Conservation (phyloP, 1,139 yeast species). For the Yamadazyma diospyri region DNA sequence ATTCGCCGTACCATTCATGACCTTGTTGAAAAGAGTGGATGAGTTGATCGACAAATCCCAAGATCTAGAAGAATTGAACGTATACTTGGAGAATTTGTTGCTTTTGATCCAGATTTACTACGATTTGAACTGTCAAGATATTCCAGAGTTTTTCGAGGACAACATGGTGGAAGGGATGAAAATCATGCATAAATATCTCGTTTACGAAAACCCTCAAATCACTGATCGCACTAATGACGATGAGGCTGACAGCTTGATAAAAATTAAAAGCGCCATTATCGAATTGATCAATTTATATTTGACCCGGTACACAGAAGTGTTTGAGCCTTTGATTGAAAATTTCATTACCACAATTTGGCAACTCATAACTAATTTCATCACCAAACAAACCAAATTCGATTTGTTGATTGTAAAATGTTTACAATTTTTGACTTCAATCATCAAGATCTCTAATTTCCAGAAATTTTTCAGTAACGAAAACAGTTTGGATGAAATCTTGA, state of each 20-base stretch:
- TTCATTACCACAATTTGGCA: slow-evolving; percentile 86
- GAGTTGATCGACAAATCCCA: slow-evolving; percentile 49
- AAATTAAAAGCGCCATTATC: slow-evolving; percentile 77
- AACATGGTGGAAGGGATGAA: slow-evolving; percentile 75
- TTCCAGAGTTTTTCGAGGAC: slow-evolving; percentile 97
- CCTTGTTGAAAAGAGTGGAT: slow-evolving; percentile 65
- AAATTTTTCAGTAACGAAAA: slow-evolving; percentile 61
- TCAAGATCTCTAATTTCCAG: slow-evolving; percentile 60
- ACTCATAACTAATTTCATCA: slow-evolving; percentile 57
- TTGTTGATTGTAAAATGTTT: slow-evolving; percentile 78
- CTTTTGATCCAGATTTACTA: slow-evolving; percentile 77
- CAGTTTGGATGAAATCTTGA: slow-evolving; percentile 73
- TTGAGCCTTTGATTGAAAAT: slow-evolving; percentile 68
- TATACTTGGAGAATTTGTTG: slow-evolving; percentile 68
- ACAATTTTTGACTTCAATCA: slow-evolving; percentile 78
- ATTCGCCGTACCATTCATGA: slow-evolving; percentile 79
- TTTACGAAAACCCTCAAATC: slow-evolving; percentile 52
- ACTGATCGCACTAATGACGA: slow-evolving; percentile 65
- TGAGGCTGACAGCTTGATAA: slow-evolving; percentile 66
- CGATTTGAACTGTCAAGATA: slow-evolving; percentile 95
- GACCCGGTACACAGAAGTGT: slow-evolving; percentile 88
- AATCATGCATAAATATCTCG: slow-evolving; percentile 75
- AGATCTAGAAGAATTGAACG: slow-evolving; percentile 41
- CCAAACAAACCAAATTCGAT: slow-evolving; percentile 76
- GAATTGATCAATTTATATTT: slow-evolving; percentile 84